Base-by-base conservation (phyloP, 2,329 filamentous ascomycete genomes). In the Aspergillus persii region DNA sequence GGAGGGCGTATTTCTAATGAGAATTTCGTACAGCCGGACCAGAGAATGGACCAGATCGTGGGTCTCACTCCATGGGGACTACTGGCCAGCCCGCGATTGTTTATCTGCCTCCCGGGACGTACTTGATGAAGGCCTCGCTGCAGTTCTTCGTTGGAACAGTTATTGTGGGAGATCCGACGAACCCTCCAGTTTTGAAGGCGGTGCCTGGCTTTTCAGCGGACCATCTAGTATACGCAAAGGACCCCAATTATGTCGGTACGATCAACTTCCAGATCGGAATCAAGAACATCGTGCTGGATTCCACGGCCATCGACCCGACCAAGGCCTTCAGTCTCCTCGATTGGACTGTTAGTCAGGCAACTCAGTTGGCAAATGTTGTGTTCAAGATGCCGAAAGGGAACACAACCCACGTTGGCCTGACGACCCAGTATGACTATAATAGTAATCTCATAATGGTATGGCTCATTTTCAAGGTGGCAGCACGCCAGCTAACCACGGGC, bases 201-300 rank as follows among this genome's bases (percentile, higher is more conserved):
- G 75, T 79, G 3, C 52, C 77, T 4, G 77, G 77, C 62, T 87
- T 87, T 64, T 66, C 71, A 1, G 81, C 81, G 11, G 74, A 86
- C 30, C 84, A 82, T 52, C 69, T 88, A 39, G 80, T 88, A 50
- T 82, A 86, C 68, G 83, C 77, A 2, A 71, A 74, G 49, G 76
- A 78, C 50, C 67, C 60, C 61, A 68, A 65, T 57, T 69, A 58
- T 52, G 66, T 48, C 61, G 73, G 62, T 61, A 71, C 55, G 59
- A 69, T 63, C n/a, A 70, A 69, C 58, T 78, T 79, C 58, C 76
- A 74, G 52, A 70, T 75, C 15, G 68, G 69, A 0, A 62, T 79
- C 48, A 76, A 72, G 56, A 78, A 78, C 55, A 57, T 79, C 3
- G 64, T 76, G 2, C 56, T 79, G 30, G 76, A 79, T 59, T 74